Evolutionary conservation across 1,139 yeast species (phyloP).

Genomic region (Diutina catenulata): DNA sequence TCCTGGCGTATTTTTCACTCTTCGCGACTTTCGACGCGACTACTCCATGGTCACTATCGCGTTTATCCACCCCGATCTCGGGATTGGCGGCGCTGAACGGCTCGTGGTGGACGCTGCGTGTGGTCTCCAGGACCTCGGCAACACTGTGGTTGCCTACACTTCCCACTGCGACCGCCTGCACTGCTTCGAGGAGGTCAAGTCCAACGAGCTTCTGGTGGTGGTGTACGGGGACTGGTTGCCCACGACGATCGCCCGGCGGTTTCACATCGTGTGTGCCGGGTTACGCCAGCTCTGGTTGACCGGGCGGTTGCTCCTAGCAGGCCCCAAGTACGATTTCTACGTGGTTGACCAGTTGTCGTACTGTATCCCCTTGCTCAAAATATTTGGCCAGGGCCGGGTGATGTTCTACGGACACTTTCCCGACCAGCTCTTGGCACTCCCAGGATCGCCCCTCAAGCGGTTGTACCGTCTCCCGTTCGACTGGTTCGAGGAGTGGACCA

Average conservation of each 20-base stretch:
- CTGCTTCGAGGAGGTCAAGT: slow-evolving; percentile 80
- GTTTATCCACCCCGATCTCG: slow-evolving; percentile 90
- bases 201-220: slow-evolving; percentile 41
- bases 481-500: slow-evolving; percentile 66
- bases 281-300: slow-evolving; percentile 68
- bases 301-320: slow-evolving; percentile 33
- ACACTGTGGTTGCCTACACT: slow-evolving; percentile 62
- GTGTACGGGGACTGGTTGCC: slow-evolving; percentile 85
- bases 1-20: background rate
- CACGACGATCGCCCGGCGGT: slow-evolving; percentile 47
- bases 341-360: slow-evolving; percentile 84
- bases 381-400: slow-evolving; percentile 34
- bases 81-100: slow-evolving; percentile 95
- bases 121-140: slow-evolving; percentile 56
- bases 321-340: slow-evolving; percentile 54
- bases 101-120: slow-evolving; percentile 91
- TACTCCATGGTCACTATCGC: slow-evolving; percentile 38
- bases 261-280: slow-evolving; percentile 75
- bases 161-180: slow-evolving; percentile 82
- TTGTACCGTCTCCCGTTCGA: slow-evolving; percentile 79
- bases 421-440: slow-evolving; percentile 65
- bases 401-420: slow-evolving; percentile 95
- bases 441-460: slow-evolving; percentile 41
- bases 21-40: background rate
- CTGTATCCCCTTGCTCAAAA: slow-evolving; percentile 63